These are phyloP conservation scores for Lachnellula occidentalis DNA, from an alignment of 2,329 filamentous ascomycete species.

Conservation along the genomic window DNA sequence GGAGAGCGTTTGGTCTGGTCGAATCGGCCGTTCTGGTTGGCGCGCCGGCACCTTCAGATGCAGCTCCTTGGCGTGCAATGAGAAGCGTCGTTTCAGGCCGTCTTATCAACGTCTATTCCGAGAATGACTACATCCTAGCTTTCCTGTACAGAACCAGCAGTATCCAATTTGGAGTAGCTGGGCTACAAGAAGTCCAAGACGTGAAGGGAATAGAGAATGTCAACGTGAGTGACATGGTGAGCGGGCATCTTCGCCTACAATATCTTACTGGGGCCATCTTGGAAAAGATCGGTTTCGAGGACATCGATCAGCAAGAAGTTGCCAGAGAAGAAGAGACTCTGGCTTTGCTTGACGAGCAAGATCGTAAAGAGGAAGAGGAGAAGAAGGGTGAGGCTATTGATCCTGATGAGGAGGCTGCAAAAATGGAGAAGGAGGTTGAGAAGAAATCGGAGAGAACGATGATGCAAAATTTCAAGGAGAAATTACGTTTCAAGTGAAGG, in stretches of 20 bases:
- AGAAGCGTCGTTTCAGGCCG: constrained; percentile 74
- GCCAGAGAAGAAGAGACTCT: constrained; percentile 40
- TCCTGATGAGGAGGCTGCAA: constrained; percentile 28
- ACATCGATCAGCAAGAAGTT: constrained; percentile 38
- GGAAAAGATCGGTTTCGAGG: constrained; percentile 60
- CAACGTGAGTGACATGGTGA: constrained; percentile 56
- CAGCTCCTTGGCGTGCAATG: constrained; percentile 69
- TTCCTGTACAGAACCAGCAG: constrained; percentile 83
- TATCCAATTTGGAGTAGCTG: constrained; percentile 77
- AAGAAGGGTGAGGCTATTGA: constrained; percentile 25
- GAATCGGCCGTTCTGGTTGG: constrained; percentile 82
- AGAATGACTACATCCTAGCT: constrained; percentile 80
- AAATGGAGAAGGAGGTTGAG: constrained; percentile 29
- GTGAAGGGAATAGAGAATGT: constrained; percentile 62
- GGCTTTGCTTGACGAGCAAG: constrained; percentile 37
- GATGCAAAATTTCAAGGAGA: constrained; percentile 23
- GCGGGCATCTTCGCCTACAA: constrained; percentile 66
- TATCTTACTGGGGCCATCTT: constrained; percentile 62
- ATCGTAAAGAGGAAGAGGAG: constrained; percentile 34
- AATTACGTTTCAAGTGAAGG: constrained; percentile 17
- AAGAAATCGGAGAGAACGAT: constrained; percentile 22
- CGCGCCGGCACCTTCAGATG: constrained; percentile 67
- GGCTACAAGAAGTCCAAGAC: constrained; percentile 66
- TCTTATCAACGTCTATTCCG: constrained; percentile 82
- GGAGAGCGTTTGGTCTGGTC: constrained; percentile 75